Conservation (phyloP, 225 moss, liverwort and hornwort species). For the Pseudoscleropodium purum region DNA sequence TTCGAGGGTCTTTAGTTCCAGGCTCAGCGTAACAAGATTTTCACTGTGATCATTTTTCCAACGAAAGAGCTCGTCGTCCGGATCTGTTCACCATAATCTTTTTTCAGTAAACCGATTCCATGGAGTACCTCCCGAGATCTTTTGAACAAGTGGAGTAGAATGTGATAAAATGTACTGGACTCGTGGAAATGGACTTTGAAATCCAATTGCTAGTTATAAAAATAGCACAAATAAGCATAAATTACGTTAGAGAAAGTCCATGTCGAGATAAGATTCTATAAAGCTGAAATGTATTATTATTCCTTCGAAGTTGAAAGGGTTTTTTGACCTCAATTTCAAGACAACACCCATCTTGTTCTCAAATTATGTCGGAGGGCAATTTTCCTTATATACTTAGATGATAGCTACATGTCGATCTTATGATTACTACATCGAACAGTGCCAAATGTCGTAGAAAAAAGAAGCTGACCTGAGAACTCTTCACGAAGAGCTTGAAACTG, state of each 20-base stretch:
- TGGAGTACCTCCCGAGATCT: neutral
- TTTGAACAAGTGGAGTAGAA: neutral
- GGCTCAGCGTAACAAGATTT: conserved; percentile 40
- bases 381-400: neutral
- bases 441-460: neutral
- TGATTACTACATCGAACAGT: neutral
- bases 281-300: neutral
- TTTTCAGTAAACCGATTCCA: neutral
- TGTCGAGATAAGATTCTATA: neutral
- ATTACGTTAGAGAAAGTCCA: neutral
- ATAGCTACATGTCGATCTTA: neutral
- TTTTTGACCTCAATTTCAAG: neutral
- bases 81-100: conserved; percentile 40
- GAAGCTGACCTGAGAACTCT: conserved; percentile 45
- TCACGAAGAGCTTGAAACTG: conserved; percentile 69
- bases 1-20: conserved; percentile 42
- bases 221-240: neutral
- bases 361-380: neutral
- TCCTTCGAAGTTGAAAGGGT: neutral
- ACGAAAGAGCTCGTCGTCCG: conserved; percentile 61
- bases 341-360: neutral
- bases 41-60: conserved; percentile 59
- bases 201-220: neutral
- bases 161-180: neutral
- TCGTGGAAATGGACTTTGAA: neutral